Evolutionary conservation across 2,329 filamentous ascomycete genomes (phyloP), one percentile per base, ranked within the genome.

Genomic region (Alternaria alternata): DNA sequence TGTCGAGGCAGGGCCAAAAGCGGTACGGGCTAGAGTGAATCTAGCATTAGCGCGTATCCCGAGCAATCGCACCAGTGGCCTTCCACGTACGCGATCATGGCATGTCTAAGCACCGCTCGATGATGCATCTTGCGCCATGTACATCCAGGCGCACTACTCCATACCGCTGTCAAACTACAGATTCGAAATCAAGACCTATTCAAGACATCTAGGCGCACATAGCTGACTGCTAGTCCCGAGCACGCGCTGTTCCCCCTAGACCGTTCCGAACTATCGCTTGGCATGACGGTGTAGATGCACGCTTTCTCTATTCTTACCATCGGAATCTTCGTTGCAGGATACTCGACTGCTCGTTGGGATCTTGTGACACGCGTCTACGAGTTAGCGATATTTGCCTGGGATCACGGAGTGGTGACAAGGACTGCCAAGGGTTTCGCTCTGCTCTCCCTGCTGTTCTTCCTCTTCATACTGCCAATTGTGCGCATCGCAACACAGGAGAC

Each of bases 341-440:
- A 99, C 86, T 98, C 94, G 80, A 99, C 95, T 82, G 95, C 95
- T 78, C 91, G 95, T 85, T 99, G 95, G 94, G 95, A 98, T 82
- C 89, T 99, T 65, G 93, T 97, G 70, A 97, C 94, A 72, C 90
- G 94, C 75, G 87, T 98, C 74, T 97, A 97, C 90, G 94, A 99
- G 82, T 88, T 99, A 74, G 91, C 93, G 70, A 91, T 97, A 68
- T 99, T 98, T 80, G 95, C 96, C 70, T 97, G 94, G 93, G 92
- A 98, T 80, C 92, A 98, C 92, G 93, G 94, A 78, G 95, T 99
- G 74, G 91, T 98, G 78, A 88, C 91, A 72, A 91, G 95, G 75
- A 91, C 91, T 65, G 88, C 92, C 52, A 94, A 95, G 80, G 95
- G 91, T 55, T 95, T 97, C 75, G 85, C 88, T 57, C 84, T 93